Conservation (phyloP, 805 yeast genomes). For the Sugiyamaella floridensis region DNA sequence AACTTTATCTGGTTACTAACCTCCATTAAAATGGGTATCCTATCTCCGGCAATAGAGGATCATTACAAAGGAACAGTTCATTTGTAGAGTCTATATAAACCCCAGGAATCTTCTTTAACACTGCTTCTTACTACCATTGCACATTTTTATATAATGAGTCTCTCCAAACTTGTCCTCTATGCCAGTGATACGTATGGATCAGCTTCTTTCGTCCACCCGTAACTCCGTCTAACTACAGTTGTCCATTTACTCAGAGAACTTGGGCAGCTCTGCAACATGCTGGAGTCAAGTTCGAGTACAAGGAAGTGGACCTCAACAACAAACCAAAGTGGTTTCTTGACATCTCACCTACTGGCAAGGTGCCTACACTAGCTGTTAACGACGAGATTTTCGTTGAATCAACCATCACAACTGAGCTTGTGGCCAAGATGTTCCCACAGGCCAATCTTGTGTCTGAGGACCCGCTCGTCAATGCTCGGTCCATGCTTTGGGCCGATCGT, state of each 20-base stretch:
- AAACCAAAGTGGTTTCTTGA: constrained; percentile 27
- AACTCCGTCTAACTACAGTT: constrained; percentile 7
- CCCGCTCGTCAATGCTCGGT: constrained; percentile 18
- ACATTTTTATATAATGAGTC: background rate
- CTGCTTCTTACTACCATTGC: background rate
- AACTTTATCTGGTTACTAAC: no score
- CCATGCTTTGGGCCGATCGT: constrained; percentile 20
- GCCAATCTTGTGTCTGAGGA: constrained; percentile 13
- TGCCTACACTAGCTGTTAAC: constrained; percentile 24
- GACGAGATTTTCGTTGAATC: constrained; percentile 22
- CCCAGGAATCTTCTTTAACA: background rate
- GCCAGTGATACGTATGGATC: constrained; percentile 1
- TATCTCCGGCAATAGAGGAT: no score
- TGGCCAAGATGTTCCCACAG: constrained; percentile 25
- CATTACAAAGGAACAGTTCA: no score
- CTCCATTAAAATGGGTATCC: no score
- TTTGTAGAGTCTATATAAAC: no score
- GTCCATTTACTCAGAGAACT: constrained; percentile 29
- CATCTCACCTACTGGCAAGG: constrained; percentile 26
- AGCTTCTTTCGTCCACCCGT: background rate
- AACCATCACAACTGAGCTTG: constrained; percentile 21
- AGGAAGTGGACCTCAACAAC: constrained; percentile 24
- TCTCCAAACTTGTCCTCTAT: constrained; percentile 1
- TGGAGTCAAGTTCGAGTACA: constrained; percentile 23
- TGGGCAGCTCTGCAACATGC: constrained; percentile 25